Base-by-base conservation (phyloP, 805 yeast genomes). In the Wickerhamomyces queroliae region DNA sequence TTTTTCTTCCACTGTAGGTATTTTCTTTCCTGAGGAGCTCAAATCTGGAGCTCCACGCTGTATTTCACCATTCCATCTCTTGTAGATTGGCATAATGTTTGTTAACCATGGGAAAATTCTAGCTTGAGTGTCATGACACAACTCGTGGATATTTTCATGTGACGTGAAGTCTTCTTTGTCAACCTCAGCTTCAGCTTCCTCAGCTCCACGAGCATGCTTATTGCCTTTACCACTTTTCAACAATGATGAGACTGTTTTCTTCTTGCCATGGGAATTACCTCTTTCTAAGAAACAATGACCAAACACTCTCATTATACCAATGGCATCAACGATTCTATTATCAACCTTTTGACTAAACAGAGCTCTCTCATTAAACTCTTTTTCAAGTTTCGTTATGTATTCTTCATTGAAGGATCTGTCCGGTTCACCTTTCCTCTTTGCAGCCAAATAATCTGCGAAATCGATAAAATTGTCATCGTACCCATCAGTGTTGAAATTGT, bases 41-140 rank as follows among this genome's bases (percentile, higher is more conserved):
- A 58, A 44, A 7, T 49, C 43, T 7, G 67, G 69, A 4, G 60
- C 41, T 1, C 62, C 62, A 15, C 47, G 10, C 7, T 52, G 38
- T 18, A 42, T 43, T 8, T 49, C 53, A 2, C 70, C 69, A 19
- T 60, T 59, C 66, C 67, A 65, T 37, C 66, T 49, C 5, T 57
- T 58, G 42, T 50, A 64, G 2, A 53, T 37, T 6, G 74, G 73
- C 12, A 52, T 32, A 26, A 50, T 48, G 3, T 54, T 37, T 8
- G 56, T 47, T 33, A 68, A 37, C 59, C 66, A 68, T 2, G 71
- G 71, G 43, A 62, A 64, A 7, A 64, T 41, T 26, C 63, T 52
- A 1, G 43, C 22, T 38, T 67, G 68, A 1, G 61, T 39, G 35
- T 55, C 59, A 3, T 44, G 18, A 33, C 54, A 50, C 10, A 38